Conservation (phyloP, 139 green algal species). For the Chlamydomonas sp. region DNA sequence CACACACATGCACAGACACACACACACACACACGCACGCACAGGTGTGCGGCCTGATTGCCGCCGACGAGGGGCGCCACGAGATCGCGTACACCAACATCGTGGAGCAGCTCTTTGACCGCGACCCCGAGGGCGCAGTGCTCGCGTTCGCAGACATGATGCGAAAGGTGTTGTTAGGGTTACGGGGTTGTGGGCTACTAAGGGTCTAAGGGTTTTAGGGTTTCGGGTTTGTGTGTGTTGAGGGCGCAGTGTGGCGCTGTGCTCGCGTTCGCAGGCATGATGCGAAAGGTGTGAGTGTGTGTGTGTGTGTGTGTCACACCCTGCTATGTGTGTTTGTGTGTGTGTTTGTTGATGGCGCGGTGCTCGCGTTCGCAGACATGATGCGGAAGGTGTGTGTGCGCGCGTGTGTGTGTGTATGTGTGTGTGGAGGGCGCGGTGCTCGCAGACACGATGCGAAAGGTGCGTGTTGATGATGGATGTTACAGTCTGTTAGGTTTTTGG, state of each 20-base stretch:
- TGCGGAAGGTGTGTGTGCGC: slow-evolving; percentile 89
- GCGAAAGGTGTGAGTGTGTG: slow-evolving; percentile 18
- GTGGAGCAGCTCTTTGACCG: slow-evolving; percentile 23
- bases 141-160: slow-evolving; percentile 98
- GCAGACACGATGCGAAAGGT: neutral
- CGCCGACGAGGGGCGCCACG: slow-evolving; percentile 92
- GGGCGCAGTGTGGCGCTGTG: slow-evolving; percentile 51
- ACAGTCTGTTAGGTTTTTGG: too few relatives aligned
- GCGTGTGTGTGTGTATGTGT: too few relatives aligned
- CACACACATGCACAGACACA: too few relatives aligned
- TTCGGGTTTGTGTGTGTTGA: neutral
- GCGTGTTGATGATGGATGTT: slow-evolving; percentile 24
- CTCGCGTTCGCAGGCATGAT: slow-evolving; percentile 97
- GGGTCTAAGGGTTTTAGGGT: too few relatives aligned
- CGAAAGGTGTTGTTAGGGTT: too few relatives aligned
- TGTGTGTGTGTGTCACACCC: slow-evolving; percentile 16
- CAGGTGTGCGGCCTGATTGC: slow-evolving; percentile 80
- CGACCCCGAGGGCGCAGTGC: slow-evolving; percentile 52
- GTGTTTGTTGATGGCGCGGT: slow-evolving; percentile 44
- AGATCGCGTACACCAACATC: slow-evolving; percentile 49
- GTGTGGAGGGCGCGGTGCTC: neutral
- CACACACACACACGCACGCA: too few relatives aligned
- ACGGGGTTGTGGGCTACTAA: too few relatives aligned
- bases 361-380: slow-evolving; percentile 95
- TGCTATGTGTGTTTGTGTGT: slow-evolving; percentile 4